Conservation (phyloP, 352 stramenopile species). For the Chloridella minuta region DNA sequence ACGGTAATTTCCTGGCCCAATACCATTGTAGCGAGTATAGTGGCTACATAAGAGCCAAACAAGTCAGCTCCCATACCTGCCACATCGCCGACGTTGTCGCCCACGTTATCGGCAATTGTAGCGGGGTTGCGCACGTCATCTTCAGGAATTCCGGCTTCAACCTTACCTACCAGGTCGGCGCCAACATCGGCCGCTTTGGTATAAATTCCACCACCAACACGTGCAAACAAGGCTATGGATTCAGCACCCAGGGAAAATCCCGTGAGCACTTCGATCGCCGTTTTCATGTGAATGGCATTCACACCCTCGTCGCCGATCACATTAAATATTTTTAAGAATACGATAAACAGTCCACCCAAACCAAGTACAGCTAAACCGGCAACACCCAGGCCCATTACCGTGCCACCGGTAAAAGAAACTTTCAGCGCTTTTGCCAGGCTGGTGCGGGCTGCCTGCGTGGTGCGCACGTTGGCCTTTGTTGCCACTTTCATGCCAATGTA, state of each 20-base stretch:
- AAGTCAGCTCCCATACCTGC: conserved; percentile 97
- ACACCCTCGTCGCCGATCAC: conserved; percentile 20
- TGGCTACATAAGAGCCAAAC: conserved; percentile 88
- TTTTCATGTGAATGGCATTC: conserved; percentile 13
- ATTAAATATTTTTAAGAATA: conserved; percentile 57
- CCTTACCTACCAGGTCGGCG: conserved; percentile 93
- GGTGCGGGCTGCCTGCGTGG: conserved; percentile 68
- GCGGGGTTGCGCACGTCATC: conserved; percentile 95
- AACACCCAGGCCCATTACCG: conserved; percentile 88
- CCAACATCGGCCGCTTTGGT: conserved; percentile 96
- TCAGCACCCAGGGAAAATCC: conserved; percentile 86
- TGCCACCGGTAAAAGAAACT: conserved; percentile 76
- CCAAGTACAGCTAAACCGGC: conserved; percentile 40
- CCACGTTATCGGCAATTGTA: conserved; percentile 97
- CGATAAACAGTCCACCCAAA: conserved; percentile 32
- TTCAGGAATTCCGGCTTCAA: conserved; percentile 90
- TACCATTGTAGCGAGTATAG: conserved; percentile 75
- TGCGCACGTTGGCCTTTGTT: conserved; percentile 90
- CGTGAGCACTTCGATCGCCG: conserved; percentile 46
- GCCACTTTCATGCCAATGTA: conserved; percentile 99
- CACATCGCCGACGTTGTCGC: conserved; percentile 97
- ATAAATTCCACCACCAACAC: conserved; percentile 97
- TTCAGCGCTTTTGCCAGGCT: conserved; percentile 84
- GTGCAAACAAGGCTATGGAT: conserved; percentile 94
- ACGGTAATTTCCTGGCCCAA: too few relatives aligned